Evolutionary conservation across 805 yeast species (phyloP).

Genomic region (Lipomyces starkeyi): DNA sequence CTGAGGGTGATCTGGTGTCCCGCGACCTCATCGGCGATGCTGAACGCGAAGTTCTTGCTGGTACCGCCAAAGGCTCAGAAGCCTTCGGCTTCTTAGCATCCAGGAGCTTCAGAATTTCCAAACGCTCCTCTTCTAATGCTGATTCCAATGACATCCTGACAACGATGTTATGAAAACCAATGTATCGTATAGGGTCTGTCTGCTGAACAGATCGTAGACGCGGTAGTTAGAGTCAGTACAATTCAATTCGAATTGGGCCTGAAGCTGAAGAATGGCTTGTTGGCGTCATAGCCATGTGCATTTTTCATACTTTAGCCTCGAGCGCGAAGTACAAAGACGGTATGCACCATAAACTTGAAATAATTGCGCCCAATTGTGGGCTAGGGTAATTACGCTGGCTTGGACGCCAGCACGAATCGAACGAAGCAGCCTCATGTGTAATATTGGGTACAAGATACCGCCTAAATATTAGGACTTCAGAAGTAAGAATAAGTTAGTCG

Average conservation of each 20-base stretch:
- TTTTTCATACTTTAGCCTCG: neutral
- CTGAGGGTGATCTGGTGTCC: slow-evolving; percentile 18
- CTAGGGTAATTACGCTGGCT: too few relatives aligned
- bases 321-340: neutral
- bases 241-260: neutral
- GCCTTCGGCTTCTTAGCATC: slow-evolving; percentile 17
- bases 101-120: slow-evolving; percentile 40
- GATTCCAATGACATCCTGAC: slow-evolving; percentile 39
- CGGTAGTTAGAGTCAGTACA: neutral
- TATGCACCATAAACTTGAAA: neutral
- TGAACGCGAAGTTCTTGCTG: slow-evolving; percentile 27
- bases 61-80: slow-evolving; percentile 8
- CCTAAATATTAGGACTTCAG: too few relatives aligned
- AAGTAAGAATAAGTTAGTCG: too few relatives aligned
- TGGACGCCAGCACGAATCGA: too few relatives aligned
- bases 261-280: neutral
- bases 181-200: neutral
- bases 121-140: slow-evolving; percentile 41
- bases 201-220: neutral
- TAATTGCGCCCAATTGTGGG: neutral
- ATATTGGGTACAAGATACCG: too few relatives aligned
- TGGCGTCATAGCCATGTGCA: neutral
- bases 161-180: neutral
- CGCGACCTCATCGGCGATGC: slow-evolving; percentile 34
- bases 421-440: too few relatives aligned